These are phyloP conservation scores for Paspalum notatum DNA, from an alignment of 176 grass and related monocot species.

Conservation along the genomic window DNA sequence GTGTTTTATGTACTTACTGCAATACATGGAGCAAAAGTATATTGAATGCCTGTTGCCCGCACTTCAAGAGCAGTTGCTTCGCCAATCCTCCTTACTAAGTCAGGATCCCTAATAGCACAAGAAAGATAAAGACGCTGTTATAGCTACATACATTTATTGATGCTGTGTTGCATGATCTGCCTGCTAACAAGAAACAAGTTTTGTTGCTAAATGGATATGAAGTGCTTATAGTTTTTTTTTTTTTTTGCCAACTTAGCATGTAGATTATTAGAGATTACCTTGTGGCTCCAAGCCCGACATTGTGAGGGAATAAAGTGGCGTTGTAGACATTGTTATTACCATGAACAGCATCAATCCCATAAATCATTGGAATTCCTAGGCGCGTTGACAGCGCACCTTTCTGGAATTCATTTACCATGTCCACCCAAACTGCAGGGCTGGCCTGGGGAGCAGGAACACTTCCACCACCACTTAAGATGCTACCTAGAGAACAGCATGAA, in stretches of 20 bases:
- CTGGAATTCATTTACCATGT: slow-evolving; percentile 97
- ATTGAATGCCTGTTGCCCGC: slow-evolving; percentile 86
- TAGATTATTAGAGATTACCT: slow-evolving; percentile 57
- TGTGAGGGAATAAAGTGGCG: slow-evolving; percentile 96
- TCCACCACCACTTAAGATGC: slow-evolving; percentile 94
- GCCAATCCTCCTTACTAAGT: slow-evolving; percentile 79
- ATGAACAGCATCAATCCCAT: slow-evolving; percentile 99
- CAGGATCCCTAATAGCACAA: slow-evolving; percentile 73
- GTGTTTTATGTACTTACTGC: slow-evolving; percentile 69
- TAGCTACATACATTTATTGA: slow-evolving; percentile 25
- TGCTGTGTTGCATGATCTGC: not conserved
- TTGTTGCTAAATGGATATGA: slow-evolving; percentile 1
- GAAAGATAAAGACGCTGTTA: slow-evolving; percentile 17
- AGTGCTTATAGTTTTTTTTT: not conserved
- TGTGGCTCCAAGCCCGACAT: slow-evolving; percentile 95
- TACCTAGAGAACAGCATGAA: slow-evolving; percentile 54
- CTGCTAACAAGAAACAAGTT: slow-evolving; percentile 3
- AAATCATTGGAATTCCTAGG: slow-evolving; percentile 92
- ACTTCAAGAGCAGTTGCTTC: slow-evolving; percentile 96
- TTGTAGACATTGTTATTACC: slow-evolving; percentile 97
- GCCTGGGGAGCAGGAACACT: slow-evolving; percentile 89
- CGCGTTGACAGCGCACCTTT: slow-evolving; percentile 86
- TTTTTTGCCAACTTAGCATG: not conserved
- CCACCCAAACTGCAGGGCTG: slow-evolving; percentile 76
- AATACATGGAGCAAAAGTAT: slow-evolving; percentile 89